Evolutionary conservation across 257 asterid species (phyloP), one percentile per base, ranked within the genome.

Genomic region (Fraxinus cuspidata): DNA sequence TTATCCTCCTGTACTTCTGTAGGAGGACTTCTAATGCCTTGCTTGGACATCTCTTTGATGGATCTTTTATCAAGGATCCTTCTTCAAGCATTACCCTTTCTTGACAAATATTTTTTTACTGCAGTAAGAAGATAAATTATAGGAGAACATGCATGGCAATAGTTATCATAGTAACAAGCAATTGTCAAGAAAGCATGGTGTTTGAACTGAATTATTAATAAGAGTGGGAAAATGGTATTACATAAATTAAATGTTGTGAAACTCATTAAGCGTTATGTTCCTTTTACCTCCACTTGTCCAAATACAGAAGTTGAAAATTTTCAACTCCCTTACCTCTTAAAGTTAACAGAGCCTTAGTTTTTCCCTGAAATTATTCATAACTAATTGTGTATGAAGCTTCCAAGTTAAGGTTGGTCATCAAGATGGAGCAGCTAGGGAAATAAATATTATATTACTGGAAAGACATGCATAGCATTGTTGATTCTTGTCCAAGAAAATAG

Each of bases 21-120:
- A 56, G 49, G 40, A 74, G 47, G 40, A 74, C 27, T 56, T n/a
- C 27, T 73, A 65, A 21, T 47, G 58, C 47, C 75, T 56, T 58
- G 56, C 13, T 65, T 5, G 37, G 42, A 10, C 42, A 40, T 35
- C 21, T n/a, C 28, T 13, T 10, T 34, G 67, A 51, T 53, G 72
- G 44, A 29, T 71, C 18, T 47, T 53, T 9, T 23, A 28, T 27
- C 23, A 5, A 18, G 58, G 25, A 53, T 53, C n/a, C 64, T 53
- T 19, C 27, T n/a, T 53, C 9, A 53, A 53, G 28, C 27, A 18
- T 53, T 7, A 18, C 10, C 27, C 27, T 56, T n/a, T 56, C 65
- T 56, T 56, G 65, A 51, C 4, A 13, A 13, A 15, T 4, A 35
- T 7, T 35, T 51, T 10, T 10, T 8, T 44, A 44, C 1, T 44